Base-by-base conservation (phyloP, 1,284 basidiomycete species). In the Fomitopsis betulina region DNA sequence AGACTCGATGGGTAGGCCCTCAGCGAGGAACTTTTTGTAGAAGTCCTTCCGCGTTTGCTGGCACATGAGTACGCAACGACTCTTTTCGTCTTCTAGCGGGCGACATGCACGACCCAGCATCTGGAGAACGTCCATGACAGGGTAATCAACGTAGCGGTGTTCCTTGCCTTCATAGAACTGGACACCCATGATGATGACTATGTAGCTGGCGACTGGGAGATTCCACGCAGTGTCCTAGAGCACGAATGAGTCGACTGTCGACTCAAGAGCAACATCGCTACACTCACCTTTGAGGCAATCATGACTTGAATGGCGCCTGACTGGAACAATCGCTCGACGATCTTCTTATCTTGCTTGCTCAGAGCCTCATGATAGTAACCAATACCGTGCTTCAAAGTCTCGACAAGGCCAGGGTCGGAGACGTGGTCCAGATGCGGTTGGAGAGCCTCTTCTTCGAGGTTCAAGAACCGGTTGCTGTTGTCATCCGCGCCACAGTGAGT, bases 111-210 rank as follows among this genome's bases (percentile, higher is more conserved):
- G 85, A 43, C 97, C 97, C 85, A 99, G 97, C 96, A 99, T 99
- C 70, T 99, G 96, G 1, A 99, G 83, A 12, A 99, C 91, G 66
- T 98, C 96, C 79, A 96, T 94, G 59, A 99, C 92, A 1, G 97
- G 93, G 69, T 98, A 99, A 75, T 99, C 96, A 65, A 97, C 83
- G 67, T 99, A 99, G 54, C 96, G 92, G 71, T 97, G 95, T 68
- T 98, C 95, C 73, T 93, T 91, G 68, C 94, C 95, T 70, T 99
- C 95, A 68, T 93, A 99, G 59, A 78, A 91, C 72, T 99, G 97
- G 1, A 98, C 93, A 32, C 96, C 96, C 94, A 99, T 98, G 69
- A 99, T 92, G 68, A 99, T 89, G 53, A 98, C 96, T 91, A 99
- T 94, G 75, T 98, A 97, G 59, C 93, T 89, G 0, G 91, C 86